Conservation (phyloP, 2,329 filamentous ascomycete genomes). For the Fusarium poae region DNA sequence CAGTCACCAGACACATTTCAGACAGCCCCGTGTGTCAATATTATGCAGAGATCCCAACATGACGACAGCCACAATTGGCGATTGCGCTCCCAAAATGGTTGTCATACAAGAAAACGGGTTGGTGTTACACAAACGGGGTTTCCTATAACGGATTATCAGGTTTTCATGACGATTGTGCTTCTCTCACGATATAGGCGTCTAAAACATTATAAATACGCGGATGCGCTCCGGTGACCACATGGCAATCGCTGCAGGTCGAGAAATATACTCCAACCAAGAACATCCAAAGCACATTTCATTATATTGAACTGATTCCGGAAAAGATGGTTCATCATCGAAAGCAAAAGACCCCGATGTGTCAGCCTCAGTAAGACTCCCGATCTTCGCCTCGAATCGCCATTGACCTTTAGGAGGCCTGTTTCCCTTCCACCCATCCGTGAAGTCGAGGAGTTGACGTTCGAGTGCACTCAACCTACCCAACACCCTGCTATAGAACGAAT, state of each 20-base stretch:
- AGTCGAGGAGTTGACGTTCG: not conserved
- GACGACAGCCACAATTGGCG: not conserved
- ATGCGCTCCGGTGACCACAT: fast-evolving
- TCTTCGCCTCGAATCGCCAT: fast-evolving
- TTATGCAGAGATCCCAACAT: not conserved
- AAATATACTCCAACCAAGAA: too few relatives aligned
- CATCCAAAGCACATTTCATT: fast-evolving
- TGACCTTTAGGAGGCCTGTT: not conserved
- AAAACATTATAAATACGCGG: not conserved
- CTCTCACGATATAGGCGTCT: fast-evolving
- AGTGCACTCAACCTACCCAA: not conserved
- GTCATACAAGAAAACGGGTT: not conserved
- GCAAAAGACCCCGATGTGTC: not conserved
- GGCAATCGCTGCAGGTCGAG: fast-evolving
- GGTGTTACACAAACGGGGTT: not conserved
- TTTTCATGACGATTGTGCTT: not conserved
- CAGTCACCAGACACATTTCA: not conserved
- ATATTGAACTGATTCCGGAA: not conserved
- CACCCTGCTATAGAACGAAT: not conserved
- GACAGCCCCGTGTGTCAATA: not conserved
- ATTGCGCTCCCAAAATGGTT: too few relatives aligned
- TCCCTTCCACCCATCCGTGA: not conserved
- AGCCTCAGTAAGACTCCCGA: not conserved
- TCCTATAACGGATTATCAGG: not conserved
- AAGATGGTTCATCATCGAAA: slow-evolving; percentile 3